Evolutionary conservation across 805 yeast species (phyloP).

Genomic region (Spencermartinsiella europaea): DNA sequence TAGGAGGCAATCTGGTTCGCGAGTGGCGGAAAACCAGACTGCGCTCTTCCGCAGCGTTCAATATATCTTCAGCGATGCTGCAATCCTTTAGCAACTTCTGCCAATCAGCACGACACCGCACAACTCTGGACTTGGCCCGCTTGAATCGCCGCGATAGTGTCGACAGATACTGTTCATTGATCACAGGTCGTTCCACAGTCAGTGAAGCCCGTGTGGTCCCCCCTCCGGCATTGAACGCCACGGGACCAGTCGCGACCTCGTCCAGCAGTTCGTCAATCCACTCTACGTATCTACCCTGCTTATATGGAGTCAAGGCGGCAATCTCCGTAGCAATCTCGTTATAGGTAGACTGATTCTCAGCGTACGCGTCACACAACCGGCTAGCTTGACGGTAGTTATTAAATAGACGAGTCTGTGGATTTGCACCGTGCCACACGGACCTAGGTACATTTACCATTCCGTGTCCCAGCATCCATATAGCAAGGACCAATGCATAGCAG

Average conservation of each 20-base stretch:
- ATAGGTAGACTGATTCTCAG: constrained; percentile 57
- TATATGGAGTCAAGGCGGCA: constrained; percentile 43
- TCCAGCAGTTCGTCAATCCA: constrained; percentile 59
- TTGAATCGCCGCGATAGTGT: constrained; percentile 49
- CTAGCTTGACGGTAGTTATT: constrained; percentile 52
- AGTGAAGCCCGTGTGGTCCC: constrained; percentile 5
- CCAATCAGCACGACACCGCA: constrained; percentile 56
- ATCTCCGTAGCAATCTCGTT: constrained; percentile 61
- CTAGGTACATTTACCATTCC: constrained; percentile 69
- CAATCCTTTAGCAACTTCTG: constrained; percentile 45
- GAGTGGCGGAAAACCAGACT: constrained; percentile 27
- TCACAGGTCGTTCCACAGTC: constrained; percentile 21
- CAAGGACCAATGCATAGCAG: constrained; percentile 65
- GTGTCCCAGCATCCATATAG: constrained; percentile 81
- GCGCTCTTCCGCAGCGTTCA: constrained; percentile 37
- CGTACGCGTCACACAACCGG: constrained; percentile 49
- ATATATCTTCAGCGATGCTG: constrained; percentile 51
- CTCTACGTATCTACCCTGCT: constrained; percentile 48
- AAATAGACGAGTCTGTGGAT: constrained; percentile 35
- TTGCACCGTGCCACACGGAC: constrained; percentile 31
- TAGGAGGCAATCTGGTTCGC: constrained; percentile 35
- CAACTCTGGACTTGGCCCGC: constrained; percentile 45
- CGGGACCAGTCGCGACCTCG: constrained; percentile 33
- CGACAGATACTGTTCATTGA: constrained; percentile 42
- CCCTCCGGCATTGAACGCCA: constrained; percentile 10